Evolutionary conservation across 176 grass and related monocot genomes (phyloP), one percentile per base, ranked within the genome.

Genomic region (Oropetium thomaeum): DNA sequence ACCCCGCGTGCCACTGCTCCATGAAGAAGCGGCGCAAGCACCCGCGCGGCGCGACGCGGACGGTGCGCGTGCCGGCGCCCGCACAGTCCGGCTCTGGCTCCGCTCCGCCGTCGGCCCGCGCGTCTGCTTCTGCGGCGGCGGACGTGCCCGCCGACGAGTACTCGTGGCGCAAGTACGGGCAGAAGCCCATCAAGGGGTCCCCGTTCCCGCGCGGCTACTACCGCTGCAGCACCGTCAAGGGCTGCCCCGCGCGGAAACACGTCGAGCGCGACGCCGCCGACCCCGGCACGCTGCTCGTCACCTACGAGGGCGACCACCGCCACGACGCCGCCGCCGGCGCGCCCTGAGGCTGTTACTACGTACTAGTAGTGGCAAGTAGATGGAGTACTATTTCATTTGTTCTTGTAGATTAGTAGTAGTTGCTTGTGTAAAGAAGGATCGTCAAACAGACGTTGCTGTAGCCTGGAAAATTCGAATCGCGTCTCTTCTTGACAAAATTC

Each of bases 141-240:
- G 90, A 93, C 55, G 85, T 97, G 42, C 90, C 90, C 5, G 32
- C 62, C 1, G 94, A 97, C 78, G 87, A 97, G 23, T 83, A 73
- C 70, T 92, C 89, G 26, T 96, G 93, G 93, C 74, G 93, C 37
- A 96, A 96, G 79, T 96, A 96, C 74, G 93, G 93, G 57, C 93
- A 96, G 79, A 96, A 96, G 82, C 84, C 87, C n/a, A 96, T 96
- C 87, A 96, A 96, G 76, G 89, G 87, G 7, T 97, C 88, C 60
- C 90, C 94, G 4, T 83, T 87, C 77, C 94, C 94, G 25, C 79
- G 94, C 47, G 81, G 88, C 15, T 97, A 97, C 79, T 97, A 97
- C 67, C 82, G 88, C 35, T 97, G 94, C 78, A 93, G 94, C 86
- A 68, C 48, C 41, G 66, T 87, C 2, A 82, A 90, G 17, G 90